These are phyloP conservation scores for Tricholoma matsutake DNA, from an alignment of 768 basidiomycete genomes.

Conservation along the genomic window DNA sequence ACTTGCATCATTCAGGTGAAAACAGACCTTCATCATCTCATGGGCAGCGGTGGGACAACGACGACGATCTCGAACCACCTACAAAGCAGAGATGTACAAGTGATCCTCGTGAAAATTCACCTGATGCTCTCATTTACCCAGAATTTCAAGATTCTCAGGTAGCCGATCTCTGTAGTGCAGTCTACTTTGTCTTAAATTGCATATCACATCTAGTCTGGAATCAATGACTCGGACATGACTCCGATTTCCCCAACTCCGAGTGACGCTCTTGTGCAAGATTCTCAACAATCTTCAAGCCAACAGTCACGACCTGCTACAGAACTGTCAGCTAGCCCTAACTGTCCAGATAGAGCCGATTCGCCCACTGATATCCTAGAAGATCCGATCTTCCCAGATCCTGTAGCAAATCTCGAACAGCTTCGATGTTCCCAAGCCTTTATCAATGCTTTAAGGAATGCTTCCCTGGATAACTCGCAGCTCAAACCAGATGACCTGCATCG, in stretches of 20 bases:
- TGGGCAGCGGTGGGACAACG: neutral
- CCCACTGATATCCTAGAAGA: neutral
- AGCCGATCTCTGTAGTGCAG: too few species aligned
- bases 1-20: neutral
- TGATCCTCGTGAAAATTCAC: too few species aligned
- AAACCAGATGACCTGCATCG: neutral
- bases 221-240: neutral
- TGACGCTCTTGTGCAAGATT: too few species aligned
- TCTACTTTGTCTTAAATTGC: too few species aligned
- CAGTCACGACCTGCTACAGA: neutral
- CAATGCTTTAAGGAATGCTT: neutral
- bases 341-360: neutral
- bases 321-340: neutral
- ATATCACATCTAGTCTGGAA: too few species aligned
- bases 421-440: neutral
- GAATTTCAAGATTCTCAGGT: neutral
- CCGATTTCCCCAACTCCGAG: neutral
- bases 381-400: neutral
- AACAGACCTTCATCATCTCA: neutral
- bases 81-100: too few species aligned
- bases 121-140: neutral
- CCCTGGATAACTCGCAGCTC: neutral
- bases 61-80: neutral
- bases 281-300: too few species aligned
- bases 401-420: neutral